Evolutionary conservation across 108 stramenopile genomes (phyloP).

Genomic region (Nitzschia sp.): DNA sequence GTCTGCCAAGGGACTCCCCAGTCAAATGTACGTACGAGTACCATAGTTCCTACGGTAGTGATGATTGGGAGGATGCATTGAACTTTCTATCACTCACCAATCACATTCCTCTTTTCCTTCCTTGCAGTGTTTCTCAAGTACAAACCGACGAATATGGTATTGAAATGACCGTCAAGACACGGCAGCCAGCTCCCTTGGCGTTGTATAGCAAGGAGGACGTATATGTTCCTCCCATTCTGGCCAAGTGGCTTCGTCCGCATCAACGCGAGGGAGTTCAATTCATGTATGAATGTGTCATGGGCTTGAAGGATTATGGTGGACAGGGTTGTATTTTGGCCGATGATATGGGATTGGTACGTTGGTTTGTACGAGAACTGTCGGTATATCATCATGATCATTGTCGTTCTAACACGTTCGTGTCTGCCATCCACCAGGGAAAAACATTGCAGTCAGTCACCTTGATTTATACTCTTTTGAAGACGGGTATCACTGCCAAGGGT

Average conservation of each 20-base stretch:
- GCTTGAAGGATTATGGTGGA: conserved; percentile 81
- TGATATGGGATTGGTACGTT: conserved; percentile 51
- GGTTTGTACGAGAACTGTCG: not conserved
- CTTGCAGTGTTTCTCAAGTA: conserved; percentile 51
- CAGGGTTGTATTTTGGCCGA: conserved; percentile 86
- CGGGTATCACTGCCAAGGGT: conserved; percentile 78
- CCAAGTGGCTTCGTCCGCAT: conserved; percentile 96
- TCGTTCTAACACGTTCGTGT: too few relatives aligned
- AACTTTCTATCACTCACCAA: too few relatives aligned
- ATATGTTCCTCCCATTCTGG: conserved; percentile 88
- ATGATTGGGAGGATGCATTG: not conserved
- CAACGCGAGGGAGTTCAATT: conserved; percentile 97
- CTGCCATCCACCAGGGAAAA: conserved; percentile 66
- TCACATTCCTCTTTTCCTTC: conserved; percentile 4
- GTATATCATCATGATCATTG: not conserved
- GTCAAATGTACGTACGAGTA: conserved; percentile 45
- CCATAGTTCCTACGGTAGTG: not conserved
- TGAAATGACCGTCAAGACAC: conserved; percentile 66
- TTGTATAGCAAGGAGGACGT: conserved; percentile 69
- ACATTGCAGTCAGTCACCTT: conserved; percentile 91
- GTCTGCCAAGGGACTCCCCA: conserved; percentile 75
- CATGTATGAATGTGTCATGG: conserved; percentile 97
- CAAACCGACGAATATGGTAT: conserved; percentile 86
- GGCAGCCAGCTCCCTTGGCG: conserved; percentile 49
- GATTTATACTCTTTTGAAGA: conserved; percentile 94